Evolutionary conservation across 2,329 filamentous ascomycete species (phyloP).

Genomic region (Rutstroemia sydowiana): DNA sequence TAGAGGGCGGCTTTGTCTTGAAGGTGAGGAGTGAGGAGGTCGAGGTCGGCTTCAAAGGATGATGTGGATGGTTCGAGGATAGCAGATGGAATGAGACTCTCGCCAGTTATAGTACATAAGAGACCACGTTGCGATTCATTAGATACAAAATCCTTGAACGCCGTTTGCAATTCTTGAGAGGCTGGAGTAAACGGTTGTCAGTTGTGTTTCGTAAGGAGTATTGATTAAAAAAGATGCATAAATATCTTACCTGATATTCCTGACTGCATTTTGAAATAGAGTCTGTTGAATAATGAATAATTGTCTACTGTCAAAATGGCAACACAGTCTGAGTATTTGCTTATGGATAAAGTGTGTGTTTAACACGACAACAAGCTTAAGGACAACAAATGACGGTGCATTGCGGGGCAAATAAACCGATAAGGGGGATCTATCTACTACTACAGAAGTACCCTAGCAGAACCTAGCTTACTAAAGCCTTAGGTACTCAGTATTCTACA

Average conservation of each 20-base stretch:
- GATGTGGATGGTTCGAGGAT: slow-evolving; percentile 46
- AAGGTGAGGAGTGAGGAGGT: slow-evolving; percentile 54
- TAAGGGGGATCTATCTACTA: too few species aligned
- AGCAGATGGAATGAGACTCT: slow-evolving; percentile 56
- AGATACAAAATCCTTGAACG: slow-evolving; percentile 64
- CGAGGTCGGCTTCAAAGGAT: slow-evolving; percentile 58
- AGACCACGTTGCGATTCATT: slow-evolving; percentile 59
- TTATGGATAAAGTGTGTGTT: neutral
- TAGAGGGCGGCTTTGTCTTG: slow-evolving; percentile 63
- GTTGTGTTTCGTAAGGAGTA: slow-evolving; percentile 1
- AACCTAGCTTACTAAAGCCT: too few species aligned
- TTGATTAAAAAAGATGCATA: slow-evolving; percentile 5
- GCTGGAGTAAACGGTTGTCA: slow-evolving; percentile 39
- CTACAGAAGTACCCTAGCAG: too few species aligned
- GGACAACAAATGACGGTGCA: too few species aligned
- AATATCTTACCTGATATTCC: slow-evolving; percentile 63
- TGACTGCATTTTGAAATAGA: slow-evolving; percentile 71
- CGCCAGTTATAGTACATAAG: slow-evolving; percentile 61
- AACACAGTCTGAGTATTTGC: neutral
- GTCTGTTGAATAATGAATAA: too few species aligned
- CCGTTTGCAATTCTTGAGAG: slow-evolving; percentile 66
- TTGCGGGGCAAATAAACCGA: too few species aligned
- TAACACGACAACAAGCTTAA: slow-evolving; percentile 11
- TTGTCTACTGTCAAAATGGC: too few species aligned
- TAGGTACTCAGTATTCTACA: too few species aligned